A percentile compares a stretch with the other conserved stretches of the same genome.
These are phyloP conservation scores for Tricholoma hemisulphureum DNA, from an alignment of 768 basidiomycete species.

Conservation along the genomic window DNA sequence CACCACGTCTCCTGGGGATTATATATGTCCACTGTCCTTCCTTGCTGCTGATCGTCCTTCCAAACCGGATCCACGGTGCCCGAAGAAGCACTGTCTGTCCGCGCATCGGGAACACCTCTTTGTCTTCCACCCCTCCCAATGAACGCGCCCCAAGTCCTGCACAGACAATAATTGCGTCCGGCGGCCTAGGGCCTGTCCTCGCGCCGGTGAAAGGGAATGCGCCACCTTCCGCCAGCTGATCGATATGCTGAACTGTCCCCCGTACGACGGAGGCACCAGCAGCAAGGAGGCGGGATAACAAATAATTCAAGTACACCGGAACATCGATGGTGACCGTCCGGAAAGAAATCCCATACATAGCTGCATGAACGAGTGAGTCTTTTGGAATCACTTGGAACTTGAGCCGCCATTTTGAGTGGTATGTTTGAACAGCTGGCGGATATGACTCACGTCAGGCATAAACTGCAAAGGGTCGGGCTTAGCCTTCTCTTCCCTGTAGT, in stretches of 20 bases:
- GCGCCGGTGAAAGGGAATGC: slow-evolving; percentile 27
- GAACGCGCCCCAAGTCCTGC: slow-evolving; percentile 67
- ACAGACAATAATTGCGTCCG: slow-evolving; percentile 62
- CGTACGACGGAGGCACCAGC: slow-evolving; percentile 56
- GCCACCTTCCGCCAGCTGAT: slow-evolving; percentile 59
- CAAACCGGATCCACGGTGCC: slow-evolving; percentile 58
- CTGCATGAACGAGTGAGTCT: slow-evolving; percentile 38
- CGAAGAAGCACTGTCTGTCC: slow-evolving; percentile 76
- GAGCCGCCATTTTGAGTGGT: not conserved
- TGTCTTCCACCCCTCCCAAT: slow-evolving; percentile 76
- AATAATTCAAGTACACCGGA: slow-evolving; percentile 60
- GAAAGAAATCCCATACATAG: slow-evolving; percentile 50
- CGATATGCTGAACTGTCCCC: slow-evolving; percentile 57
- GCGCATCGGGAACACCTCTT: slow-evolving; percentile 64
- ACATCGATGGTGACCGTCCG: slow-evolving; percentile 65
- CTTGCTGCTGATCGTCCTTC: slow-evolving; percentile 43
- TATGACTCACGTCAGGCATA: slow-evolving; percentile 49
- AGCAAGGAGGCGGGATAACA: slow-evolving; percentile 55
- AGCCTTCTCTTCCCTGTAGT: slow-evolving; percentile 40
- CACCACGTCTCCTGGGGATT: slow-evolving; percentile 56
- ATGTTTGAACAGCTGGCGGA: not conserved
- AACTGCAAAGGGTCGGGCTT: slow-evolving; percentile 41
- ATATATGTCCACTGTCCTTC: slow-evolving; percentile 53
- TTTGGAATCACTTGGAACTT: slow-evolving; percentile 35
- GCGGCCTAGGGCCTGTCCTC: slow-evolving; percentile 19